Conservation (phyloP, 495 filamentous ascomycete species). For the Aspergillus coremiiformis region DNA sequence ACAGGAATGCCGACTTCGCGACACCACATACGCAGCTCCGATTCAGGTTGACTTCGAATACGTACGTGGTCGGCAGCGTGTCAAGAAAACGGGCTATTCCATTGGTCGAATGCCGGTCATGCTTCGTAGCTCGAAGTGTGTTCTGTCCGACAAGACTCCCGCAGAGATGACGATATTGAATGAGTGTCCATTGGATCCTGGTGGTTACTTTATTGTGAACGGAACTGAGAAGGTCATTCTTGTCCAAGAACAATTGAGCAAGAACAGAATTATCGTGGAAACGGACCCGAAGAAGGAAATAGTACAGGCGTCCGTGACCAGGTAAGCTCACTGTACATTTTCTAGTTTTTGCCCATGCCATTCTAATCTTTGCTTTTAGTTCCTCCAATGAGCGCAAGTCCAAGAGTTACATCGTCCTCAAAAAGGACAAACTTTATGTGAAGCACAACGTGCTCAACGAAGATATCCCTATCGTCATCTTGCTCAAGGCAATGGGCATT, state of each 20-base stretch:
- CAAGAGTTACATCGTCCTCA: slow-evolving; percentile 88
- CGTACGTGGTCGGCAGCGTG: slow-evolving; percentile 62
- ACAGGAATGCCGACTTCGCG: slow-evolving; percentile 90
- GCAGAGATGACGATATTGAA: slow-evolving; percentile 77
- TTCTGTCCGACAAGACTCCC: slow-evolving; percentile 70
- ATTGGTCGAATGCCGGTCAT: slow-evolving; percentile 94
- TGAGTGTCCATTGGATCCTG: slow-evolving; percentile 92
- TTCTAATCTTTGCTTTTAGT: slow-evolving; percentile 37
- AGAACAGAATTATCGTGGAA: slow-evolving; percentile 97
- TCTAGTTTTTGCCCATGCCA: neutral
- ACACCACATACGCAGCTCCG: slow-evolving; percentile 91
- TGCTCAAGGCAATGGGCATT: slow-evolving; percentile 89
- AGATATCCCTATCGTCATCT: slow-evolving; percentile 83
- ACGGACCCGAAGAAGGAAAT: slow-evolving; percentile 80
- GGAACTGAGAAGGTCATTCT: slow-evolving; percentile 98
- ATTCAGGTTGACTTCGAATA: slow-evolving; percentile 87
- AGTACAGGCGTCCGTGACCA: slow-evolving; percentile 92
- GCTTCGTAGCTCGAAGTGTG: slow-evolving; percentile 91
- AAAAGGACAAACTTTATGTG: slow-evolving; percentile 82
- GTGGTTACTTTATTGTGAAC: slow-evolving; percentile 96
- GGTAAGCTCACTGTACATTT: slow-evolving; percentile 25
- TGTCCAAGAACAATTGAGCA: slow-evolving; percentile 95
- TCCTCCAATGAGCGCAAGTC: slow-evolving; percentile 95
- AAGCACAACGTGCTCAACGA: slow-evolving; percentile 91
- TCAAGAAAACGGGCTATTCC: slow-evolving; percentile 59